A percentile compares a stretch with the other conserved stretches of the same genome.
Evolutionary conservation across 202 grass and related monocot genomes (phyloP).

Genomic region (Carex sylvatica): DNA sequence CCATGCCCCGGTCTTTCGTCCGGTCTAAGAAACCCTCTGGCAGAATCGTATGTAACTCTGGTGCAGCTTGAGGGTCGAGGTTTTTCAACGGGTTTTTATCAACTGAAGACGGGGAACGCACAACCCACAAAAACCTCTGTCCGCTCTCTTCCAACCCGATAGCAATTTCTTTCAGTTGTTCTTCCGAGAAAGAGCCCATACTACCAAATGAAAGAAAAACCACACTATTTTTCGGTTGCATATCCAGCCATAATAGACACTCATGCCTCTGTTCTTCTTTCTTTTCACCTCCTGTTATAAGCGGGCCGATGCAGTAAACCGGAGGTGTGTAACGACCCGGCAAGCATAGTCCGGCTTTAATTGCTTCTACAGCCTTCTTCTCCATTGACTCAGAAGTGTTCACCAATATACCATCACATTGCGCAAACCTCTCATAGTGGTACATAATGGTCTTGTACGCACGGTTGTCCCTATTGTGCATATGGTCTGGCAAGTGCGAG

Average conservation of each 20-base stretch:
- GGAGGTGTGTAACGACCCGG: slow-evolving; percentile 38
- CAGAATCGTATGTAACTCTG: slow-evolving; percentile 33
- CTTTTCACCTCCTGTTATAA: slow-evolving; percentile 21
- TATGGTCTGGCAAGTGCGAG: slow-evolving; percentile 37
- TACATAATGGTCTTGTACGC: not conserved
- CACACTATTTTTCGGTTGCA: slow-evolving; percentile 51
- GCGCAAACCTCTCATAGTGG: slow-evolving; percentile 18
- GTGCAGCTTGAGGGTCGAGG: slow-evolving; percentile 2
- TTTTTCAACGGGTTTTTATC: not conserved
- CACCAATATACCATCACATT: slow-evolving; percentile 46
- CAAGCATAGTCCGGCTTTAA: slow-evolving; percentile 38
- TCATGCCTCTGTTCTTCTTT: slow-evolving; percentile 32
- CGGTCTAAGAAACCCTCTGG: slow-evolving; percentile 58
- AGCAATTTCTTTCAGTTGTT: slow-evolving; percentile 56
- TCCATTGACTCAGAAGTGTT: slow-evolving; percentile 73
- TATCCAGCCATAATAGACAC: slow-evolving; percentile 63
- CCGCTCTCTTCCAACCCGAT: slow-evolving; percentile 49
- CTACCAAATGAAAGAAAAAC: slow-evolving; percentile 86
- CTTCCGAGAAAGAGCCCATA: slow-evolving; percentile 38
- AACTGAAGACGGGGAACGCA: slow-evolving; percentile 20
- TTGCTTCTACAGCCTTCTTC: slow-evolving; percentile 30
- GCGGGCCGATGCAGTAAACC: slow-evolving; percentile 55
- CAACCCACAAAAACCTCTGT: slow-evolving; percentile 64
- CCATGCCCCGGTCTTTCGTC: slow-evolving; percentile 43
- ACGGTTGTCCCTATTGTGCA: slow-evolving; percentile 26